Evolutionary conservation across 371 early-diverging fungal species (phyloP).

Genomic region (Apophysomyces trapeziformis): DNA sequence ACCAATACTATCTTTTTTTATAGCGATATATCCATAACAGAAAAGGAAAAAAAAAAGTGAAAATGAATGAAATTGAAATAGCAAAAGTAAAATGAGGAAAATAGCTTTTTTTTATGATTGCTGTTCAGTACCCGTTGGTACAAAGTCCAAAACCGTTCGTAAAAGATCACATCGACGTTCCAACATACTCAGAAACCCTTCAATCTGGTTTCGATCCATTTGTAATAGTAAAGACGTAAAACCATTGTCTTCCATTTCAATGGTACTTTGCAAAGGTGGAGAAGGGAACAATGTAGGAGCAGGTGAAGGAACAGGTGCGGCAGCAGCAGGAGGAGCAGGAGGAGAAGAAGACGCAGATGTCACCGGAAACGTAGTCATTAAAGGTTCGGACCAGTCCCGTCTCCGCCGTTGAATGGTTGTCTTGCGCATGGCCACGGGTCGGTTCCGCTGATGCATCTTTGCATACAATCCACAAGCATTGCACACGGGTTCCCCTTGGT

Average conservation of each 20-base stretch:
- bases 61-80: not conserved
- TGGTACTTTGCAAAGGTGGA: conserved; percentile 13
- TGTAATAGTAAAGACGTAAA: conserved; percentile 49
- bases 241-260: conserved; percentile 40
- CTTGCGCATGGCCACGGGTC: conserved; percentile 69
- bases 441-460: conserved; percentile 73
- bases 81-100: conserved; percentile 21
- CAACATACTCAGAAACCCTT: conserved; percentile 52
- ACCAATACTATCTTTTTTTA: not conserved
- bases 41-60: conserved; percentile 19
- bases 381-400: conserved; percentile 51
- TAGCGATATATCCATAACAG: conserved; percentile 18
- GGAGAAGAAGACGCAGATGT: not conserved
- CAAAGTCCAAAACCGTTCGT: conserved; percentile 29
- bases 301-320: not conserved
- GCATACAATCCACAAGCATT: conserved; percentile 93
- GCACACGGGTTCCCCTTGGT: conserved; percentile 82
- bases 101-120: conserved; percentile 2
- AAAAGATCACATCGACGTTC: conserved; percentile 45
- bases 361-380: conserved; percentile 6
- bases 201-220: conserved; percentile 58
- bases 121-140: conserved; percentile 19
- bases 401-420: conserved; percentile 68
- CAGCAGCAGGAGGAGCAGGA: not conserved
- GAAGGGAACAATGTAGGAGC: not conserved